Evolutionary conservation across 2,329 filamentous ascomycete genomes (phyloP), one percentile per base, ranked within the genome.

Genomic region (Mycosphaerella arachidis): DNA sequence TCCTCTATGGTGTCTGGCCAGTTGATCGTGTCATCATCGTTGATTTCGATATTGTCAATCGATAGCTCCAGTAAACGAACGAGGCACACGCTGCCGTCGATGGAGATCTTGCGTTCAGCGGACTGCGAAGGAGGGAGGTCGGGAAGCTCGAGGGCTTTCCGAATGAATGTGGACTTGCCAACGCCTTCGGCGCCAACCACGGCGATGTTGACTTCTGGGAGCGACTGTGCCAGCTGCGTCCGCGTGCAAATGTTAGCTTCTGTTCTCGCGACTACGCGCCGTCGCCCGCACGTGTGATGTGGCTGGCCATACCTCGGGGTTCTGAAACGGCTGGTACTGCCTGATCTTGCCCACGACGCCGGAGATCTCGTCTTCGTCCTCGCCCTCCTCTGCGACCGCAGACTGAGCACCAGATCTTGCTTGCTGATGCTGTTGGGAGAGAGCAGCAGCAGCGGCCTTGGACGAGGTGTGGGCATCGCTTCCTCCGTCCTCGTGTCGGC

Each of bases 121-220:
- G 73, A 78, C 16, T 76, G 76, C 13, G 73, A 72, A 20, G 68
- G 68, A 2, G 78, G 75, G 0, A 76, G 70, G 54, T 74, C 72
- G 58, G 78, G 79, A 68, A 85, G 77, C 52, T 83, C 81, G 56
- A 87, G 73, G 12, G 83, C 82, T 58, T 78, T 77, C 63, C 81
- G 80, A 62, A 86, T 80, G 67, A 87, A 86, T 51, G 80, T 82
- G 27, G 82, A 81, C 72, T 86, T 87, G 61, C 84, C 84, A 6
- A 82, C 79, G 55, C 76, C 76, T 57, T 76, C 74, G 55, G 78
- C 77, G 61, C 84, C 84, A 51, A 86, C 74, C 31, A 86, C 79
- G 53, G 80, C 82, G 63, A 86, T 80, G 65, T 83, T 85, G 67
- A 86, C 78, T 68, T 84, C 79, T 40, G 81, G 80, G 64, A 81